Evolutionary conservation across 208 protist species (phyloP), one percentile per base, ranked within the genome.

Genomic region (Acanthamoeba divionensis): DNA sequence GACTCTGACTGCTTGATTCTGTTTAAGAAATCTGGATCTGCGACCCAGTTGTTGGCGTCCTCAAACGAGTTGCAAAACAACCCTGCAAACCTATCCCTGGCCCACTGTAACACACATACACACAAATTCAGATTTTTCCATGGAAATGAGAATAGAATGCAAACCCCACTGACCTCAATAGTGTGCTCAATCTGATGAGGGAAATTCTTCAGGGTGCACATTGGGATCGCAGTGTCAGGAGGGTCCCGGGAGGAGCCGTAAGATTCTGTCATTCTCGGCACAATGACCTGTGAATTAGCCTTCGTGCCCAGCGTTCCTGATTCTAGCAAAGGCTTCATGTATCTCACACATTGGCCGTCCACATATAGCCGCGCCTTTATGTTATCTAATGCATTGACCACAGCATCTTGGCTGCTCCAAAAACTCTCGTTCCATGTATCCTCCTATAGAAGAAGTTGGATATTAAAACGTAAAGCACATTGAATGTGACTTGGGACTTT

Each of bases 191-290:
- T 99, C 41, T 96, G 94, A 91, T 99, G 98, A 26, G 99, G 99
- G 94, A 99, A 99, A 93, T 99, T 99, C 94, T 99, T 99, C 26
- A 99, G 94, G 15, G 98, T 99, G 95, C 99, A 99, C 21, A 99
- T 96, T 33, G 99, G 98, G 92, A 99, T 99, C 24, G 95, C 95
- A 92, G 99, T 98, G 94, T 99, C 98, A 44, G 98, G 97, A 21
- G 98, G 98, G 93, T 99, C 98, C 79, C 91, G 95, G 63, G 96
- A 98, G 57, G 95, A 97, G 87, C 97, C 96, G 96, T 99, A 99
- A 82, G 95, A 98, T 94, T 99, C 98, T 24, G 99, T 99, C 33
- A 93, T 41, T 66, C 75, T 21, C 26, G 93, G 93, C 0, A 95
- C 6, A 31, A 95, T 79, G 9, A 95, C 92, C 87, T 94, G 89